A percentile compares a stretch with the other conserved stretches of the same genome.
Evolutionary conservation across 495 filamentous ascomycete genomes (phyloP).

Genomic region (Mytilinidion resinicola): DNA sequence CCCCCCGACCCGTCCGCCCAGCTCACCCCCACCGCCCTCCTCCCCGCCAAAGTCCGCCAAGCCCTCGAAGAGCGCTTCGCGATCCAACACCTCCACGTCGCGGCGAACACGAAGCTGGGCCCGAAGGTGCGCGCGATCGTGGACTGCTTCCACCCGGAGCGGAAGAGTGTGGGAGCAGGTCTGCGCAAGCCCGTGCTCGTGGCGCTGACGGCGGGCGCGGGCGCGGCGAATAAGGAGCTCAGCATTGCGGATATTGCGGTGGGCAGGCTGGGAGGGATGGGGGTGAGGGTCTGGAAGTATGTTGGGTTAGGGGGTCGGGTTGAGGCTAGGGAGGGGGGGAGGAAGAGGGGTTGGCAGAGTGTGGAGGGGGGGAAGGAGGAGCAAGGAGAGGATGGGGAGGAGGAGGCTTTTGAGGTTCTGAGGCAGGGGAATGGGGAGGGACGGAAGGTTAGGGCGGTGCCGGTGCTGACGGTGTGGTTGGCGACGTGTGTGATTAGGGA

Average conservation of each 20-base stretch:
- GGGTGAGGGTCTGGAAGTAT: not conserved
- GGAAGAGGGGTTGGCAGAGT: not conserved
- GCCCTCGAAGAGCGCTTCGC: too few relatives aligned
- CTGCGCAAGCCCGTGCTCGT: slow-evolving; percentile 52
- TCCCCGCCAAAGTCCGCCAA: too few relatives aligned
- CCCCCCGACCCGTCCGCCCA: too few relatives aligned
- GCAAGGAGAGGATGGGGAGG: slow-evolving; percentile 43
- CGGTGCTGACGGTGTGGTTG: not conserved
- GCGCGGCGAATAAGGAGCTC: slow-evolving; percentile 49
- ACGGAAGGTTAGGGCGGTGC: not conserved
- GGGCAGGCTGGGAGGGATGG: slow-evolving; percentile 57
- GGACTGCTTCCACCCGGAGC: slow-evolving; percentile 84
- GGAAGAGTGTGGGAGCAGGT: too few relatives aligned
- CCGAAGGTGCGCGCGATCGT: slow-evolving; percentile 70
- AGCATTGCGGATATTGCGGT: slow-evolving; percentile 73
- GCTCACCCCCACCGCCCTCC: too few relatives aligned
- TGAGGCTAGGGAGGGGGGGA: not conserved
- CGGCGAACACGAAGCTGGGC: too few relatives aligned
- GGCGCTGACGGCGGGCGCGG: slow-evolving; percentile 51
- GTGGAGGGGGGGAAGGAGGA: slow-evolving; percentile 40
- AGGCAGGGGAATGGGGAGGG: not conserved
- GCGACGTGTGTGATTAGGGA: not conserved
- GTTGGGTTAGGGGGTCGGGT: not conserved
- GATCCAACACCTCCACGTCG: too few relatives aligned
- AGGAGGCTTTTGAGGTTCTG: slow-evolving; percentile 33